Base-by-base conservation (phyloP, 2,329 filamentous ascomycete genomes). In the Aureobasidium zeae region DNA sequence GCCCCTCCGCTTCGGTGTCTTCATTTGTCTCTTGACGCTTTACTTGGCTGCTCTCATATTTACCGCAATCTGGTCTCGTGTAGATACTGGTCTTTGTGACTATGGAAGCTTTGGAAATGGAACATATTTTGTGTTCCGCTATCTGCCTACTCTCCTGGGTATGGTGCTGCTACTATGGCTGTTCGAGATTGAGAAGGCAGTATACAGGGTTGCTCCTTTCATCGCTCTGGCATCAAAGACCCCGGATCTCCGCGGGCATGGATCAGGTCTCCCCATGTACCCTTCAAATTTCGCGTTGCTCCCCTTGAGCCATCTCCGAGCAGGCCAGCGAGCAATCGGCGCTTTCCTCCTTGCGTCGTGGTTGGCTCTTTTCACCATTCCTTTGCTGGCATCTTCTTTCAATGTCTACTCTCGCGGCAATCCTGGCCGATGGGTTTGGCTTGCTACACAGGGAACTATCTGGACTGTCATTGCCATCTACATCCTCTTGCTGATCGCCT, bases 61-160 rank as follows among this genome's bases (percentile, higher is more conserved):
- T 58, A 79, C 76, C 51, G 84, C 83, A 46, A 65, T 83, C 25
- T 86, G 77, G 64, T 85, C 83, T 9, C 63, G 70, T 26, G 60
- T 64, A 4, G 70, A 80, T 50, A 61, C 70, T 8, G 86, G 86
- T 1, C 65, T 95, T 10, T 78, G 75, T 57, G 63, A 71, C 3
- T 94, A 88, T 58, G 66, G 68, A 24, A 72, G 72, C 21, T 81
- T 86, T 46, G 82, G 83, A 48, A 81, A 81, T 37, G 72, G 72
- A 7, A 73, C 79, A 51, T 94, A 93, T 63, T 94, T 95, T 59
- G 63, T 93, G 34, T 91, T 94, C 60, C 76, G 86, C 49, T 85
- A 94, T 51, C 66, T 95, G 1, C 88, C 89, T 2, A 86, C 87
- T 45, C 66, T 94, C 0, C 57, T 93, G 11, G 85, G 80, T 0